phyloP scores from a whole-genome alignment of 2,329 filamentous ascomycete species.

The Cladosporium colombiae region DNA sequence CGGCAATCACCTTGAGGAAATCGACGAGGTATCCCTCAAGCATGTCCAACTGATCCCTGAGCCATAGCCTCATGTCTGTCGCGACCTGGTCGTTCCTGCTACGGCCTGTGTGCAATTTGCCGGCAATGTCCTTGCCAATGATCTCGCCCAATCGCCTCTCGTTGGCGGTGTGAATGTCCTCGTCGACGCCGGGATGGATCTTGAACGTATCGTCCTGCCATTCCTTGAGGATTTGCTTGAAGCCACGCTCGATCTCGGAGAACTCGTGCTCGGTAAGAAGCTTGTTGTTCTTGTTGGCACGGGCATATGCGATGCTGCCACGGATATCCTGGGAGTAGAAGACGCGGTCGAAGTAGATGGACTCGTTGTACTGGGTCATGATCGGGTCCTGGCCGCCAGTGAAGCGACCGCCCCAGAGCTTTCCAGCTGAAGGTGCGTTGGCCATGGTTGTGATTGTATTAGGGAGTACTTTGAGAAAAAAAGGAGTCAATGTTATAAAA shows the following conservation, averaged over 20 bases:
- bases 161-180: constrained; percentile 59
- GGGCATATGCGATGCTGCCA: constrained; percentile 77
- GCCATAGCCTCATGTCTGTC: constrained; percentile 87
- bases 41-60: constrained; percentile 70
- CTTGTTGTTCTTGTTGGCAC: constrained; percentile 73
- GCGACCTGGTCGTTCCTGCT: constrained; percentile 89
- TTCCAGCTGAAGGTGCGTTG: constrained; percentile 37
- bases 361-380: constrained; percentile 83
- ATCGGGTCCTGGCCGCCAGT: constrained; percentile 77
- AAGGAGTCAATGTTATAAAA: not conserved
- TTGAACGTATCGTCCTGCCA: constrained; percentile 49
- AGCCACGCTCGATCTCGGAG: constrained; percentile 69
- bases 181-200: constrained; percentile 51
- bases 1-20: constrained; percentile 68
- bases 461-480: not conserved
- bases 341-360: constrained; percentile 73
- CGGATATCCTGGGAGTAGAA: constrained; percentile 80
- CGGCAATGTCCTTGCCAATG: constrained; percentile 80
- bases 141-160: constrained; percentile 67
- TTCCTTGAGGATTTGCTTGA: constrained; percentile 58
- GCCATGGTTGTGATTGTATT: constrained; percentile 22
- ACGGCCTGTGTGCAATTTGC: constrained; percentile 85
- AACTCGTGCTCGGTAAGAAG: constrained; percentile 76
- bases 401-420: constrained; percentile 64
- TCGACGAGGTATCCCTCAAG: constrained; percentile 69